Base-by-base conservation (phyloP, 345 rosid genomes). In the Xanthoceras sorbifolium region DNA sequence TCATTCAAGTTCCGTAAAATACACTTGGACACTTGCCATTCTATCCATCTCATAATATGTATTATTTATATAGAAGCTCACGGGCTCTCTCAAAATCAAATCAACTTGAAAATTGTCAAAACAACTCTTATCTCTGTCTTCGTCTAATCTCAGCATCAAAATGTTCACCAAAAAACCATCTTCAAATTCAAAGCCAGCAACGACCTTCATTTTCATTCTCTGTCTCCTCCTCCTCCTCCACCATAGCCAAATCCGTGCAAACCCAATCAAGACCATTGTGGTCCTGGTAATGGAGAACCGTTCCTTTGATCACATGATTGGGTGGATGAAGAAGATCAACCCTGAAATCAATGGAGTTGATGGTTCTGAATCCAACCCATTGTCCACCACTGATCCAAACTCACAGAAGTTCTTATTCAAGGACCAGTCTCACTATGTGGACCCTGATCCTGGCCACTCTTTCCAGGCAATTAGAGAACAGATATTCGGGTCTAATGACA, bases 401-500 rank as follows among this genome's bases (percentile, higher is more conserved):
- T 95, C 96, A 0, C 29, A 71, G 2, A 82, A 62, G 12, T 75
- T 88, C 42, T 70, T 64, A 65, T 90, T 92, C 84, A 78, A 84
- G 52, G 76, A 87, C 48, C 80, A 84, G 77, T 78, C 99, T 1
- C 90, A 90, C 64, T 92, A 80, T 79, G 96, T 93, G 12, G 99
- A 95, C 82, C 97, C 99, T 1, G 98, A 95, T 79, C 99, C 97
- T 0, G 99, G 98, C 10, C 99, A 93, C 85, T 95, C 99, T 0
- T 95, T 95, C 46, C 97, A 95, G 69, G 99, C 97, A 26, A 93
- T 90, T 55, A 77, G 94, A 72, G 94, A 95, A 78, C 98, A 95
- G 81, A 86, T 95, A 31, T 93, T 93, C 77, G 97, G 99, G 79
- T 89, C 92, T 0, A 73, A 85, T 62, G 85, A 93, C 52, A 90